Evolutionary conservation across 139 green algal species (phyloP).

Genomic region (Prasinococcaceae sp.): DNA sequence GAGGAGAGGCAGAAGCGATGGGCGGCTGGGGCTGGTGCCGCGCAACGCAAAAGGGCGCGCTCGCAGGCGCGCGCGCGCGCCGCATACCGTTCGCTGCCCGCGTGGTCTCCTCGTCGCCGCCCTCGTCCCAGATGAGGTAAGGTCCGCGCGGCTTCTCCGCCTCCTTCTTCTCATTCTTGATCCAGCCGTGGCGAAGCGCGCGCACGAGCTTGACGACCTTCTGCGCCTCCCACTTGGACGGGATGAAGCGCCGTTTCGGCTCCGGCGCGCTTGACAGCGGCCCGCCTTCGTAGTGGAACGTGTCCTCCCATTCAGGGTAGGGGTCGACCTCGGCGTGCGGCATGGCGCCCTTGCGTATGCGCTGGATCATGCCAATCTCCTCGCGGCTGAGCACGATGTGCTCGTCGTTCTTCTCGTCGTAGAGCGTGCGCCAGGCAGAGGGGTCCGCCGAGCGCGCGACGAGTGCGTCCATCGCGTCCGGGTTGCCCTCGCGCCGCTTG

Average conservation of each 20-base stretch:
- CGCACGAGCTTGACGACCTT: constrained; percentile 73
- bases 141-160: constrained; percentile 27
- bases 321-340: constrained; percentile 67
- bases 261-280: constrained; percentile 67
- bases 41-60: too few relatives aligned
- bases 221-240: constrained; percentile 91
- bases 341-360: constrained; percentile 76
- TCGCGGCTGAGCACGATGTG: constrained; percentile 72
- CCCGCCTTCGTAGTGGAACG: constrained; percentile 58
- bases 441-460: constrained; percentile 26
- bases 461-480: constrained; percentile 60
- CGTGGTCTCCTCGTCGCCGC: constrained; percentile 51
- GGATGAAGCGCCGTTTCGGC: constrained; percentile 90
- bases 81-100: constrained; percentile 22
- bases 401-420: constrained; percentile 96
- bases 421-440: constrained; percentile 54
- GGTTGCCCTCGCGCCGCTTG: constrained; percentile 26
- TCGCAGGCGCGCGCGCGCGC: too few relatives aligned
- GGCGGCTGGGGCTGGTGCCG: too few relatives aligned
- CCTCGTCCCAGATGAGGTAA: constrained; percentile 89
- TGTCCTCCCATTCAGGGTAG: constrained; percentile 31
- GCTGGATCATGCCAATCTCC: constrained; percentile 79
- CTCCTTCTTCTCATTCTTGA: constrained; percentile 39
- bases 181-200: constrained; percentile 81
- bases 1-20: too few relatives aligned